Conservation (phyloP, 169 alveolate species). For the Cryptosporidium felis region DNA sequence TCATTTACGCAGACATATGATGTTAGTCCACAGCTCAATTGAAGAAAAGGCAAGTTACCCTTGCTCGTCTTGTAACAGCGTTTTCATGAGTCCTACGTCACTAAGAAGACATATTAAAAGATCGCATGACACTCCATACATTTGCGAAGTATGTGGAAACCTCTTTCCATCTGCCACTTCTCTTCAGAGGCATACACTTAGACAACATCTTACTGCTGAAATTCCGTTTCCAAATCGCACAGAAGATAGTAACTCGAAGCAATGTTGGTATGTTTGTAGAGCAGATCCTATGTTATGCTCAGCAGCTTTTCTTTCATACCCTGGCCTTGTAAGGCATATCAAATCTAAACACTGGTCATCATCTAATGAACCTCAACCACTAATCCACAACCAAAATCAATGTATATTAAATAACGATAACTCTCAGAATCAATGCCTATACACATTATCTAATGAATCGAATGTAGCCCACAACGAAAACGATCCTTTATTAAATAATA, state of each 20-base stretch:
- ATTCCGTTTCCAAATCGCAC: slow-evolving; percentile 72
- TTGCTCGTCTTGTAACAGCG: slow-evolving; percentile 64
- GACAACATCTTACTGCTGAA: slow-evolving; percentile 71
- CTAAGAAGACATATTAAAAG: slow-evolving; percentile 66
- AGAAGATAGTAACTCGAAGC: slow-evolving; percentile 55
- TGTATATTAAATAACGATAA: slow-evolving; percentile 53
- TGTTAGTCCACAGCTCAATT: slow-evolving; percentile 66
- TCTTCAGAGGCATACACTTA: slow-evolving; percentile 68
- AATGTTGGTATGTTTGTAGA: slow-evolving; percentile 72
- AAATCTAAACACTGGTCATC: slow-evolving; percentile 71
- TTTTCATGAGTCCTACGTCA: slow-evolving; percentile 69
- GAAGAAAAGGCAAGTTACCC: slow-evolving; percentile 71
- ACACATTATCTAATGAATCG: slow-evolving; percentile 34
- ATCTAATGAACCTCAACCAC: slow-evolving; percentile 27
- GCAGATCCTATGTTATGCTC: slow-evolving; percentile 72
- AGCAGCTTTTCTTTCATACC: slow-evolving; percentile 68
- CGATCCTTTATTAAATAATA: slow-evolving; percentile 38
- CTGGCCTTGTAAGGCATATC: slow-evolving; percentile 65
- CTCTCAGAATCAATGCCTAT: slow-evolving; percentile 39
- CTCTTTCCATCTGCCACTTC: slow-evolving; percentile 69
- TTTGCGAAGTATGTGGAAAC: slow-evolving; percentile 70
- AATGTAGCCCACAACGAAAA: slow-evolving; percentile 51
- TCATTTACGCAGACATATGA: slow-evolving; percentile 68
- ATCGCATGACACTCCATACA: slow-evolving; percentile 70
- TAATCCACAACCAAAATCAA: slow-evolving; percentile 46